Base-by-base conservation (phyloP, 768 basidiomycete species). In the Leucocoprinus birnbaumii region DNA sequence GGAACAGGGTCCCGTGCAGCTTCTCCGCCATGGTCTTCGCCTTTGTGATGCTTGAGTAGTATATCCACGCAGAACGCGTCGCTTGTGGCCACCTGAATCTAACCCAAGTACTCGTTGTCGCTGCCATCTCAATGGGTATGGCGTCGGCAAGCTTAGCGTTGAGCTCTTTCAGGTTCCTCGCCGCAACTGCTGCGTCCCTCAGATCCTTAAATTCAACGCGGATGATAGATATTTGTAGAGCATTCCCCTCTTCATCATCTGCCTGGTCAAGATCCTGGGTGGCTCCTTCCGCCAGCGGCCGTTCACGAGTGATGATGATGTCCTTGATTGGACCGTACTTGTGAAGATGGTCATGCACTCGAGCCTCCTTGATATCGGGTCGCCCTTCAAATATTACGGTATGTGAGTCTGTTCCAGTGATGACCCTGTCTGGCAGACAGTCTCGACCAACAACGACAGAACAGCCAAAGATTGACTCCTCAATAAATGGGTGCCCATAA, bases 41-140 rank as follows among this genome's bases (percentile, higher is more conserved):
- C n/a, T 58, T 58, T 2, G 68, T 64, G 35, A 80, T 65, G 2
- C 70, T 70, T 3, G 64, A 22, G 60, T 81, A 85, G 56, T 74
- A 73, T 19, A 70, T 71, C 76, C 78, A 84, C 4, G 76, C 80
- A 7, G 65, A 65, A 24, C 65, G 59, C 48, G 65, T 67, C 0
- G 82, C 74, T 9, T 74, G 69, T 35, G 72, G 73, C 78, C 80
- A 82, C 24, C 65, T 68, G 3, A 84, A 49, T 55, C 72, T 75
- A 52, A 80, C 63, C 54, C 55, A 47, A 34, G 49, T 46, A 48
- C 48, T 40, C 43, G 49, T 40, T 19, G 40, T 48, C 19, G 46
- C 11, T 24, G 47, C 48, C 2, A 24, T 13, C 41, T 55, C 54
- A 10, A 49, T 31, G 38, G 48, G 14, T 18, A 55, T 34, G 11